Base-by-base conservation (phyloP, 306 rosid species). In the Canavalia gladiata region DNA sequence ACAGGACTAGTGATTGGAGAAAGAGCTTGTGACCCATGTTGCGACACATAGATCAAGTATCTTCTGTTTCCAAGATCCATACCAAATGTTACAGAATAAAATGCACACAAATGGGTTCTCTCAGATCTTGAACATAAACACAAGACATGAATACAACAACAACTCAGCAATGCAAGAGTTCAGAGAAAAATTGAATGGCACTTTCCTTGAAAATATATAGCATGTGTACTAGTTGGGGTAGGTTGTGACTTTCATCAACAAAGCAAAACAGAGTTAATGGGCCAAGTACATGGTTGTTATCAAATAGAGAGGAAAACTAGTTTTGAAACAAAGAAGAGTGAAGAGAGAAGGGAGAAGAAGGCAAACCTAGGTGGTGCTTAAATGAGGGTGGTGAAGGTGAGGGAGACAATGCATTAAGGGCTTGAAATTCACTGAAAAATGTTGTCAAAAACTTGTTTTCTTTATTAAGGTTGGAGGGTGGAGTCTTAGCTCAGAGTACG, bases 31-130 rank as follows among this genome's bases (percentile, higher is more conserved):
- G 97, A 86, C 11, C 28, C 81, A 57, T 67, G 45, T 62, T 75
- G 78, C 39, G 84, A 68, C 18, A 28, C 81, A 52, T 84, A 84
- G 84, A 92, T 87, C 90, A 82, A 52, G 82, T 65, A 63, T 82
- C 85, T 84, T 79, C 80, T 87, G 74, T 84, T 84, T 29, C 57
- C 78, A 81, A 84, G 90, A 93, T 93, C 97, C 98, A 93, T 95
- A 72, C 45, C 37, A 85, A 72, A 72, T 66, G 28, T 8, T 35
- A 68, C 2, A 57, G 74, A 68, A 68, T n/a, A 45, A 43, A 76
- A 82, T 69, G 56, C 52, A 55, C 68, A 43, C 13, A 60, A 92
- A 84, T 69, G 84, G 78, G 74, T 62, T 39, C 10, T 46, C 54
- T 83, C 68, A 62, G 94, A 92, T 89, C 92, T 92, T 78, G 83